A percentile compares a stretch with the other conserved stretches of the same genome.
Evolutionary conservation across 352 stramenopile species (phyloP).

Genomic region (Blastocystis sp.): DNA sequence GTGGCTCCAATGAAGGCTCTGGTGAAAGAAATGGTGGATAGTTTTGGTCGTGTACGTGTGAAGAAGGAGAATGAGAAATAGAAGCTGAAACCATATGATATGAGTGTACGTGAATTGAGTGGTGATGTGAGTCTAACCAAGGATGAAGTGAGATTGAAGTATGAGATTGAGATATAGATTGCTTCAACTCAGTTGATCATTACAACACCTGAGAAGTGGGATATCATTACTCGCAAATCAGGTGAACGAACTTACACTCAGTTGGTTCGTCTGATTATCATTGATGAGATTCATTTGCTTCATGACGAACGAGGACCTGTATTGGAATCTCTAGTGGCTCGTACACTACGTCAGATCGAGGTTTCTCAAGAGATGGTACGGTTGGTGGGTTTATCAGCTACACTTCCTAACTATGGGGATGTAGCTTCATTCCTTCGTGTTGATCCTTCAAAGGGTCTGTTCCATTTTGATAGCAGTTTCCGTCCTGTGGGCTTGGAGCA

Average conservation of each 20-base stretch:
- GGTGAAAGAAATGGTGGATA: slow-evolving; percentile 96
- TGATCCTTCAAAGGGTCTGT: slow-evolving; percentile 89
- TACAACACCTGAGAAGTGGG: slow-evolving; percentile 99
- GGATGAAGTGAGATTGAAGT: slow-evolving; percentile 71
- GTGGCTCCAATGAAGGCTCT: slow-evolving; percentile 99
- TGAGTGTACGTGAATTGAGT: slow-evolving; percentile 91
- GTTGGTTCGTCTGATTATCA: slow-evolving; percentile 93
- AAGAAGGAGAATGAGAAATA: background rate
- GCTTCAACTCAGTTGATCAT: slow-evolving; percentile 97
- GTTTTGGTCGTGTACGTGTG: slow-evolving; percentile 76
- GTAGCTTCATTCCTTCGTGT: slow-evolving; percentile 95
- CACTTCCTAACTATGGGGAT: slow-evolving; percentile 97
- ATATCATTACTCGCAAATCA: slow-evolving; percentile 97
- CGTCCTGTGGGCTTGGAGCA: slow-evolving; percentile 93
- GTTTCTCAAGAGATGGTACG: slow-evolving; percentile 88
- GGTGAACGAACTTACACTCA: slow-evolving; percentile 94
- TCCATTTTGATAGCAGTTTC: slow-evolving; percentile 98
- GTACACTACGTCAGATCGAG: slow-evolving; percentile 94
- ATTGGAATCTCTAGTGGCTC: slow-evolving; percentile 89
- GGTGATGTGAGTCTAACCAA: slow-evolving; percentile 93
- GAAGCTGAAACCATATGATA: slow-evolving; percentile 73
- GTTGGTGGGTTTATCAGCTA: slow-evolving; percentile 92
- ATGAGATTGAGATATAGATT: slow-evolving; percentile 68
- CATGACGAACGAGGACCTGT: slow-evolving; percentile 95
- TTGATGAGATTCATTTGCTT: slow-evolving; percentile 99